Base-by-base conservation (phyloP, 495 filamentous ascomycete genomes). In the Penicillium parvum region DNA sequence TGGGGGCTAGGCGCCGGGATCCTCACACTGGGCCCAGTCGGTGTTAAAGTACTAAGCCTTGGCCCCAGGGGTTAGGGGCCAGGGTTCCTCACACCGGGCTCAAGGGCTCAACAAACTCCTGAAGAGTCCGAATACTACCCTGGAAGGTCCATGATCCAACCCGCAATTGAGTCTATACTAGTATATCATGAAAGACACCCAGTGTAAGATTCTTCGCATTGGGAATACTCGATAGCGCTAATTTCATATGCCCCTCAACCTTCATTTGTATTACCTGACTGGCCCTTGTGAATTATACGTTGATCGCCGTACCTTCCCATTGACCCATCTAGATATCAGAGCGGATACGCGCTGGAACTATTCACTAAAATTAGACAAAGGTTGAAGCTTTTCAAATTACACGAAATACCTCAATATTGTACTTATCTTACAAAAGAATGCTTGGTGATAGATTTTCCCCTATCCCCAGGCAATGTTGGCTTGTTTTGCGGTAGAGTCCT, bases 31-130 rank as follows among this genome's bases (percentile, higher is more conserved):
- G n/a, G n/a, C n/a, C n/a, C n/a, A n/a, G n/a, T n/a, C n/a, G 84
- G 55, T 87, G 28, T 30, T 30, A 30, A 8, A 8, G 28, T 30
- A 30, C 28, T 30, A 30, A 30, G 28, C 28, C 28, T 30, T 30
- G 28, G 28, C 28, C 28, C 28, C 28, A 30, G 28, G 28, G 28
- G 28, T n/a, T 30, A 30, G 28, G 28, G 28, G 28, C 28, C 28
- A 30, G 28, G 28, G 28, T 11, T 30, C 28, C 5, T 30, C 28
- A 30, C 28, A 30, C 28, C 15, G 28, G 28, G 28, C 28, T 30
- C 28, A 30, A 30, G n/a, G 28, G 28, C 28, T 30, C 28, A 30
- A 30, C 28, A 30, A 30, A 30, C 28, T 30, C 15, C 28, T 30
- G 28, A 14, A 30, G 28, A 7, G 28, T 12, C 28, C 28, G 28